These are phyloP conservation scores for Yamadazyma songkhlaensis DNA, from an alignment of 1,139 yeast genomes.

Conservation along the genomic window DNA sequence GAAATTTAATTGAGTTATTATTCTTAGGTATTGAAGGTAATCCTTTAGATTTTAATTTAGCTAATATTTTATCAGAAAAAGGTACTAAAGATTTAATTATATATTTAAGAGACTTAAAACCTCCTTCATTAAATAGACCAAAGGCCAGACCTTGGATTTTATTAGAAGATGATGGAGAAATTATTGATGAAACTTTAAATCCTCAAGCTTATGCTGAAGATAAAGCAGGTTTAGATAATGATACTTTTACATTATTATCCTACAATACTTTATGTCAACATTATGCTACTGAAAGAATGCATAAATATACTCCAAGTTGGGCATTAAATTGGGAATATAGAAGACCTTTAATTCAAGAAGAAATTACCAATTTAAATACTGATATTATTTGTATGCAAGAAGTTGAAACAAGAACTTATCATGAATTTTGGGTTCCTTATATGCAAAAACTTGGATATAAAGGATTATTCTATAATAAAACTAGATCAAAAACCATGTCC, in stretches of 20 bases:
- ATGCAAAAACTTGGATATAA: conserved; percentile 74
- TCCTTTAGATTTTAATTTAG: conserved; percentile 65
- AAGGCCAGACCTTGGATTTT: conserved; percentile 80
- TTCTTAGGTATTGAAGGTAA: conserved; percentile 94
- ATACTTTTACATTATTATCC: conserved; percentile 70
- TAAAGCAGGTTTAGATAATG: conserved; percentile 20
- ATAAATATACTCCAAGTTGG: conserved; percentile 96
- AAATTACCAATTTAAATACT: conserved; percentile 59
- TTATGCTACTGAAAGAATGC: conserved; percentile 90
- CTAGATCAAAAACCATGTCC: conserved; percentile 89
- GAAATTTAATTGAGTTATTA: conserved; percentile 79
- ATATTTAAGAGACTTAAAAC: conserved; percentile 70
- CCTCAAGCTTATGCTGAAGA: conserved; percentile 32
- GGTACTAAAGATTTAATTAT: conserved; percentile 84
- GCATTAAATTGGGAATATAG: conserved; percentile 95
- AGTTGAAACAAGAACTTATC: conserved; percentile 84
- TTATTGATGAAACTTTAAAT: conserved; percentile 35
- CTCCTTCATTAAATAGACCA: conserved; percentile 64
- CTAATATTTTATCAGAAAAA: conserved; percentile 69
- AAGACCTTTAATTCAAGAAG: conserved; percentile 68
- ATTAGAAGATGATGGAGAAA: conserved; percentile 74
- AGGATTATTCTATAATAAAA: conserved; percentile 80
- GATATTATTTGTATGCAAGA: conserved; percentile 93
- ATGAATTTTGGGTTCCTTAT: conserved; percentile 80
- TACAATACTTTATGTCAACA: conserved; percentile 94